Evolutionary conservation across 345 rosid genomes (phyloP).

Genomic region (Pistacia atlantica): DNA sequence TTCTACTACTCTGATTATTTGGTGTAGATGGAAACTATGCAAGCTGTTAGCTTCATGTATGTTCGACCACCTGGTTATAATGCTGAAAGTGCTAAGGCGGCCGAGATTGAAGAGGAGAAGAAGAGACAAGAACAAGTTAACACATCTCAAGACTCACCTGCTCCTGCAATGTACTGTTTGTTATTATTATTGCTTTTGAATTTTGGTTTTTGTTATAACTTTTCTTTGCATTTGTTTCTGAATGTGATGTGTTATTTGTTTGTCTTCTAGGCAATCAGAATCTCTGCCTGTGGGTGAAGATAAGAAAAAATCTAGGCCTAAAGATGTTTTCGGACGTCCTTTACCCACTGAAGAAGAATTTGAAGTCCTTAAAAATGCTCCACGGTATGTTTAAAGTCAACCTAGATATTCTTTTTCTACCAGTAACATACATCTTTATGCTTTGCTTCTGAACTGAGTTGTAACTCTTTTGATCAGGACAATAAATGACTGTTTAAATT

Average conservation of each 20-base stretch:
- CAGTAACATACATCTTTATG: neutral
- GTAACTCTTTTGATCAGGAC: no score
- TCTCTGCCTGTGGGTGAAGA: slow-evolving; percentile 36
- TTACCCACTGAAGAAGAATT: slow-evolving; percentile 96
- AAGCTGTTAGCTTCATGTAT: slow-evolving; percentile 98
- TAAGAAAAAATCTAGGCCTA: slow-evolving; percentile 82
- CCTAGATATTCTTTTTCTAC: neutral
- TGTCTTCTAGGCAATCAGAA: slow-evolving; percentile 42
- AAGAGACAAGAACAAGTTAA: slow-evolving; percentile 37
- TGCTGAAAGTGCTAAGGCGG: slow-evolving; percentile 97
- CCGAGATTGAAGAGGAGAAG: slow-evolving; percentile 69
- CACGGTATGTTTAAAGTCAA: slow-evolving; percentile 46
- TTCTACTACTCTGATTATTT: neutral
- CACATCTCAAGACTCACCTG: slow-evolving; percentile 29
- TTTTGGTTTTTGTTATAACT: neutral
- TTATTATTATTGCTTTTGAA: neutral
- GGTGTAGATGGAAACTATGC: slow-evolving; percentile 76
- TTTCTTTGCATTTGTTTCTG: neutral
- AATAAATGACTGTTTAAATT: no score
- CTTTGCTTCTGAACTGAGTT: no score
- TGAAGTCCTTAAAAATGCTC: slow-evolving; percentile 83
- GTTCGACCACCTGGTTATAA: slow-evolving; percentile 95
- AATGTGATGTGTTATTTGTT: neutral
- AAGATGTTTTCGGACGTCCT: slow-evolving; percentile 96
- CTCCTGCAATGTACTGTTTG: slow-evolving; percentile 40